Evolutionary conservation across 371 early-diverging fungal species (phyloP), one percentile per base, ranked within the genome.

Genomic region (Mortierella sp.): DNA sequence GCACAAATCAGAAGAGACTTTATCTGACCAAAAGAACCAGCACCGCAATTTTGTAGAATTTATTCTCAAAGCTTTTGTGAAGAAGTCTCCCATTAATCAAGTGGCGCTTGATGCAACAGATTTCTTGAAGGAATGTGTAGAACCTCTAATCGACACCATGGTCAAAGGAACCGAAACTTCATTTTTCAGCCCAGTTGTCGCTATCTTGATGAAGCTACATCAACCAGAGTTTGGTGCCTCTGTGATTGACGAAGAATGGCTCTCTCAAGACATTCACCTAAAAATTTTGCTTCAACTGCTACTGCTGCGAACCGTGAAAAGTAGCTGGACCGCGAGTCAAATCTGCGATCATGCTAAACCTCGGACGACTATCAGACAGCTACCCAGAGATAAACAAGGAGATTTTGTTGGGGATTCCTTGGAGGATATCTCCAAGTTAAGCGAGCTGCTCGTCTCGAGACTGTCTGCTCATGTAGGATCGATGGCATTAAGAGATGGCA

Each of bases 1-100:
- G 45, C 21, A 43, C 40, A 53, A 67, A 11, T 16, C 58, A 9
- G 50, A 59, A 16, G 50, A 63, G 22, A 15, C 41, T 10, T 4
- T 47, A 13, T 63, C 61, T 40, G 33, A 43, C 13, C 33, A 32
- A 1, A 60, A 61, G 43, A 8, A 9, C 28, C 69, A 65, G 15
- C 72, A 63, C 43, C 72, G 59, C 53, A 81, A 75, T 43, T 65
- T 81, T 60, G 62, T 50, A 7, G 69, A 72, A 19, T 65, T 67
- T 36, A 67, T 76, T 8, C 7, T 41, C 1, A 53, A 59, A 5
- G 76, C 73, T 0, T 41, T 65, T 19, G 9, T 33, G 8, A 68
- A 24, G 28, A 40, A 11, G 19, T 67, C 69, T 8, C 38, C 3
- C 1, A 9, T 59, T 7, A 61, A 65, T 1, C 43, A 45, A 19